Base-by-base conservation (phyloP, 2,329 filamentous ascomycete species). In the Paramyrothecium sp. region DNA sequence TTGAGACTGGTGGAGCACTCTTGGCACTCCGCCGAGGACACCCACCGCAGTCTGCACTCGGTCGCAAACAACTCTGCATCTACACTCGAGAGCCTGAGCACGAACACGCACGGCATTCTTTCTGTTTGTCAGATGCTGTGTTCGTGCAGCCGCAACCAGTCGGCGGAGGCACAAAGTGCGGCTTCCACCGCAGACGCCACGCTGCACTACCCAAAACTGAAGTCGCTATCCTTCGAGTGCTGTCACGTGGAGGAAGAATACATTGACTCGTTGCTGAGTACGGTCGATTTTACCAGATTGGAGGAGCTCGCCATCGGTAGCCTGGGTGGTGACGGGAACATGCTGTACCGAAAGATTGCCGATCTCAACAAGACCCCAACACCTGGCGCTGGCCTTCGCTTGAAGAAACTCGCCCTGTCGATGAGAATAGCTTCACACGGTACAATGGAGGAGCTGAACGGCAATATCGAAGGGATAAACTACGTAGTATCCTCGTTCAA, bases 401-500 rank as follows among this genome's bases (percentile, higher is more conserved):
- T 67, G 5, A 54, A 50, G 21, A 51, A 1, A 0, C 17, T 67
- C 10, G 38, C 5, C 0, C 1, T 67, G 2, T 4, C 58, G 1
- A 26, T 58, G 26, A 41, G 47, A 1, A 11, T 16, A 0, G 17
- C 49, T 10, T 8, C 3, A 16, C 12, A 13, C 21, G 12, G 19
- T 2, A 3, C 10, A 3, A 41, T 41, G 13, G 5, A 33, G 0
- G 59, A 55, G 1, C 23, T 56, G 7, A 51, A 38, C 3, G 7
- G 17, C 22, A 46, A 41, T 3, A 19, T 51, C 3, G 50, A 58
- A 19, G 44, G 33, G 3, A 51, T 54, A 12, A 52, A 54, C 13
- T 33, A 38, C 7, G 56, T 65, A 5, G 34, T 67, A 1, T 58
- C 59, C 4, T 61, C 61, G 13, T 67, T 67, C 2, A 38, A 61